phyloP scores from a whole-genome alignment of 2,329 filamentous ascomycete genomes.

The Fusarium protoensiforme region DNA sequence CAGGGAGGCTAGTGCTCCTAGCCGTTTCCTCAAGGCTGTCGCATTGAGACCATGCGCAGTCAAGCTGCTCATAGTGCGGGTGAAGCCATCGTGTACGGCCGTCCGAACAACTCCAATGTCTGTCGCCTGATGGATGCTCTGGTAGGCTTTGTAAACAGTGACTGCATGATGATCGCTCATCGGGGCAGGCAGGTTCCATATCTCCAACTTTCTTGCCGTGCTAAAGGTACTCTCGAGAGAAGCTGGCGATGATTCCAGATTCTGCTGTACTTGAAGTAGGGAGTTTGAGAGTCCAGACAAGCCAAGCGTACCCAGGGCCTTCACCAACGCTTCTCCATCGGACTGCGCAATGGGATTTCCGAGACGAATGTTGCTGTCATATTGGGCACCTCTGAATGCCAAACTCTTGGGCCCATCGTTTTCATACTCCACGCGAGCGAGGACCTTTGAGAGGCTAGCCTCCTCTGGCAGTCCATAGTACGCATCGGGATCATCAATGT shows the following conservation, averaged over 20 bases:
- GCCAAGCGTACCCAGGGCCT: slow-evolving; percentile 82
- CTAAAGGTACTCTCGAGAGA: slow-evolving; percentile 79
- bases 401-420: slow-evolving; percentile 87
- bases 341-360: slow-evolving; percentile 63
- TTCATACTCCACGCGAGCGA: slow-evolving; percentile 89
- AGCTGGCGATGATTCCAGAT: slow-evolving; percentile 64
- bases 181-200: slow-evolving; percentile 90
- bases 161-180: slow-evolving; percentile 71
- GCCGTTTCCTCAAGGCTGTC: slow-evolving; percentile 62
- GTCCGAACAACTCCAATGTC: slow-evolving; percentile 64
- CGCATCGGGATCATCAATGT: slow-evolving; percentile 93
- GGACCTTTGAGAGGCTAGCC: slow-evolving; percentile 79
- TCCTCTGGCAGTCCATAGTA: slow-evolving; percentile 92
- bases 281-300: slow-evolving; percentile 88
- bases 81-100: slow-evolving; percentile 72
- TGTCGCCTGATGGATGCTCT: slow-evolving; percentile 77
- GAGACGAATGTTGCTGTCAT: slow-evolving; percentile 83
- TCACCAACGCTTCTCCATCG: slow-evolving; percentile 78
- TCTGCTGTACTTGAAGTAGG: slow-evolving; percentile 75
- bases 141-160: slow-evolving; percentile 82
- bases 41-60: slow-evolving; percentile 60
- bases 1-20: slow-evolving; percentile 76
- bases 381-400: slow-evolving; percentile 89
- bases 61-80: slow-evolving; percentile 69
- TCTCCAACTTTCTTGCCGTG: slow-evolving; percentile 83